phyloP scores from a whole-genome alignment of 129 eudicot species.

The Smallanthus sonchifolius region DNA sequence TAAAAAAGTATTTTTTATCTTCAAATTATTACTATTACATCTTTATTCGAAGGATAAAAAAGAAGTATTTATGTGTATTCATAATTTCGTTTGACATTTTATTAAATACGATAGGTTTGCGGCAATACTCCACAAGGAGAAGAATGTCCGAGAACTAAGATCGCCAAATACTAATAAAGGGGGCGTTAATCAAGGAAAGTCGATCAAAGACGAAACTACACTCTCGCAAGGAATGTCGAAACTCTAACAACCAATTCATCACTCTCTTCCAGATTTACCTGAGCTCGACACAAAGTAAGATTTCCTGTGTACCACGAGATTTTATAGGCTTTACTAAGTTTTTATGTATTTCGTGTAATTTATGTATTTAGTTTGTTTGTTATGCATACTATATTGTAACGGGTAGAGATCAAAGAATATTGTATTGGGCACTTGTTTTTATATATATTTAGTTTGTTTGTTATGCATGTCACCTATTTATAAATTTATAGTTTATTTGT shows the following conservation, averaged over 20 bases:
- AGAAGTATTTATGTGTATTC: neutral
- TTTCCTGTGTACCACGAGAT: no score
- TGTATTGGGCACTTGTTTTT: no score
- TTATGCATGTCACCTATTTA: no score
- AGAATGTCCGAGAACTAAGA: conserved; percentile 31
- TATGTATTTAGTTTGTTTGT: no score
- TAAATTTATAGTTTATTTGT: no score
- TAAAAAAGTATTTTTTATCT: no score
- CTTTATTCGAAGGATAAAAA: neutral
- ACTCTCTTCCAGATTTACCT: conserved; percentile 16
- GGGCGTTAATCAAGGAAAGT: neutral
- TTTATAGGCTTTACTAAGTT: no score
- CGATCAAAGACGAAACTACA: neutral
- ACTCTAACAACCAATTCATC: conserved; percentile 18
- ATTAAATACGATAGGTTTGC: conserved; percentile 22
- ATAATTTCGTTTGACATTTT: neutral
- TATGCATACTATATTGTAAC: no score
- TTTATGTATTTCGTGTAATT: no score
- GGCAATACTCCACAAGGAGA: no score
- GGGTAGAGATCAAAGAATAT: no score
- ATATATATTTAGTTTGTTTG: no score
- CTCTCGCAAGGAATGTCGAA: neutral
- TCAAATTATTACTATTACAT: neutral
- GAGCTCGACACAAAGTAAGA: conserved; percentile 1
- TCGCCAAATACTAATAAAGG: conserved; percentile 25